phyloP scores from a whole-genome alignment of 345 rosid species.

The Dovyalis caffra region DNA sequence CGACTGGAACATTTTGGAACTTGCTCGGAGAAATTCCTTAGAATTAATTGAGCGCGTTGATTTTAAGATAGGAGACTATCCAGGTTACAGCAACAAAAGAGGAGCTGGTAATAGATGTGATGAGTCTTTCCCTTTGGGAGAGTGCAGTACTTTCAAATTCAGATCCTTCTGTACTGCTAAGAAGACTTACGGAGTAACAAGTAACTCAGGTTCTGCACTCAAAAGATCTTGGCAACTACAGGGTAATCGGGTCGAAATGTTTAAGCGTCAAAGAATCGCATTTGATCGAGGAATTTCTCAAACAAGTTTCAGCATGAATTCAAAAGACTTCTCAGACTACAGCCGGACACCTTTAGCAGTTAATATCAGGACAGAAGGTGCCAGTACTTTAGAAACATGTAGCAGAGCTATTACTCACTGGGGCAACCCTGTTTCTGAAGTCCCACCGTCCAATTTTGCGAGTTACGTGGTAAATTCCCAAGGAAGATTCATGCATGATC shows the following conservation, averaged over 20 bases:
- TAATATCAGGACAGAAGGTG: not conserved
- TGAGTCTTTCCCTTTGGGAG: constrained; percentile 44
- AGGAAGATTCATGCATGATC: no score
- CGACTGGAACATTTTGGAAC: constrained; percentile 52
- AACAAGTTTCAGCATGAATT: not conserved
- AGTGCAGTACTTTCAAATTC: constrained; percentile 54
- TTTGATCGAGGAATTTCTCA: not conserved
- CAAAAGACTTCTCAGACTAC: not conserved
- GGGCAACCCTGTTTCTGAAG: no score
- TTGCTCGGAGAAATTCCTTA: constrained; percentile 40
- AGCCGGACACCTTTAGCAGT: not conserved
- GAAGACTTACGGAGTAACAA: not conserved
- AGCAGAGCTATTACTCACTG: no score
- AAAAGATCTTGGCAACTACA: not conserved
- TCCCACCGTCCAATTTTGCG: not conserved
- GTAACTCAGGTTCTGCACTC: not conserved
- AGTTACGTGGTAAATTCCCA: not conserved
- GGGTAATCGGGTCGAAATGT: not conserved
- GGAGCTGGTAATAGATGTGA: constrained; percentile 51
- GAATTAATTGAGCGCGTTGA: constrained; percentile 19
- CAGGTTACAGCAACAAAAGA: constrained; percentile 50
- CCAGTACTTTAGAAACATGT: not conserved
- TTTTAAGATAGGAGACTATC: constrained; percentile 42
- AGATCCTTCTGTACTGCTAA: constrained; percentile 17
- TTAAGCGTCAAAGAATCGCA: not conserved